Conservation (phyloP, 2,329 filamentous ascomycete genomes). For the Magnaporthiopsis rhizophila region DNA sequence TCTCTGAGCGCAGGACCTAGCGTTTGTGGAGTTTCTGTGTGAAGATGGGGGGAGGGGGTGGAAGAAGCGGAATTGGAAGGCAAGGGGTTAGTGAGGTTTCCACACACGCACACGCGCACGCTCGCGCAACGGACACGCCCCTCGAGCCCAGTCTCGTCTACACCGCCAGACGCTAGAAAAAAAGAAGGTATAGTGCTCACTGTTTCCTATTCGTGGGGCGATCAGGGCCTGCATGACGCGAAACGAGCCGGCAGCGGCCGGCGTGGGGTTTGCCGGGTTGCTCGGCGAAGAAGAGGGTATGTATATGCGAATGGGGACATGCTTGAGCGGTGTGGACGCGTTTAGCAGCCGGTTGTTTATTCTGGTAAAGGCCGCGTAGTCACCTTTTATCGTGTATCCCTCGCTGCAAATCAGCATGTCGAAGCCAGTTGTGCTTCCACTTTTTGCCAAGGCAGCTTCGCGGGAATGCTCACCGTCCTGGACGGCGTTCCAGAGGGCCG, state of each 20-base stretch:
- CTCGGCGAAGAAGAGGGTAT: constrained; percentile 57
- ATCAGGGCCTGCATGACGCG: constrained; percentile 72
- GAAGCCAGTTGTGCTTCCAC: background rate
- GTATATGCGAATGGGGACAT: constrained; percentile 85
- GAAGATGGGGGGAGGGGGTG: too few species aligned
- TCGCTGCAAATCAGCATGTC: background rate
- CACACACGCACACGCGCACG: background rate
- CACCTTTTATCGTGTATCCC: constrained; percentile 46
- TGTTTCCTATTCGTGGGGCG: constrained; percentile 33
- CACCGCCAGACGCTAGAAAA: background rate
- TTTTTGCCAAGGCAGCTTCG: background rate
- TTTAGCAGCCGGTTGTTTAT: constrained; percentile 73
- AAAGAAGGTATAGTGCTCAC: constrained; percentile 19
- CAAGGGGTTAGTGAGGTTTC: background rate
- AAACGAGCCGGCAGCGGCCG: constrained; percentile 40
- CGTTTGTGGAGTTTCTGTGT: constrained; percentile 30
- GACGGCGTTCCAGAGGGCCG: constrained; percentile 73
- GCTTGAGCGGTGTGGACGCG: constrained; percentile 63
- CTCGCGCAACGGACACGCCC: too few species aligned
- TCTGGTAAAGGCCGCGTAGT: constrained; percentile 62
- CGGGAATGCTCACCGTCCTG: constrained; percentile 49
- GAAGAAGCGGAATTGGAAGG: background rate
- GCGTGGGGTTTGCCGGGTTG: constrained; percentile 18
- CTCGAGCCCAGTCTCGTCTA: background rate
- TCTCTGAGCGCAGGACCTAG: constrained; percentile 70